Evolutionary conservation across 495 filamentous ascomycete genomes (phyloP).

Genomic region (Hypoxylon rickii): DNA sequence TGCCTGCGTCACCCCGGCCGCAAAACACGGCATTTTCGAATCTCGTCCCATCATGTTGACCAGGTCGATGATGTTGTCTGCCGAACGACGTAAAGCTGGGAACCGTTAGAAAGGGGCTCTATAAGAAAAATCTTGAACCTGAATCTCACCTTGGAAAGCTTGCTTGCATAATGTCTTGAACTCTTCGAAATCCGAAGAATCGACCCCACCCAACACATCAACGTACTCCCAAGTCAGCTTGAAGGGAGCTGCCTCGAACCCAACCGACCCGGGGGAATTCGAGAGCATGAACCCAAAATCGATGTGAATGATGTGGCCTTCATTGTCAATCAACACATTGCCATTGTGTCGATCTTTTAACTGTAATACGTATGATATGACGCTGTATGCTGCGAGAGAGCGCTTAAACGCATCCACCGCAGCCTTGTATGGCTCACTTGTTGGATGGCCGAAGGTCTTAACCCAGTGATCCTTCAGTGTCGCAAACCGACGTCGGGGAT

Average conservation of each 20-base stretch:
- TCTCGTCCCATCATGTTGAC: conserved; percentile 77
- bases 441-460: conserved; percentile 69
- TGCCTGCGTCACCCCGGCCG: conserved; percentile 64
- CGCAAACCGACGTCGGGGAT: conserved; percentile 68
- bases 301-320: conserved; percentile 80
- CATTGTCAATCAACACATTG: conserved; percentile 77
- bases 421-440: conserved; percentile 62
- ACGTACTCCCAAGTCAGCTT: conserved; percentile 80
- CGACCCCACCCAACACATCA: conserved; percentile 71
- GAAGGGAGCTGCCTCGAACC: conserved; percentile 79
- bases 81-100: conserved; percentile 66
- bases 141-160: conserved; percentile 66
- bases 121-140: neutral
- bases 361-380: conserved; percentile 76
- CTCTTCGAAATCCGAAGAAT: conserved; percentile 63
- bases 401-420: conserved; percentile 72
- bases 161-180: conserved; percentile 74
- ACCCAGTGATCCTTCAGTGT: conserved; percentile 76
- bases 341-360: conserved; percentile 83
- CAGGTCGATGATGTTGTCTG: conserved; percentile 72
- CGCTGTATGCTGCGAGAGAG: conserved; percentile 73
- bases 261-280: conserved; percentile 75
- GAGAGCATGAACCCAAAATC: conserved; percentile 85
- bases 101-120: conserved; percentile 4
- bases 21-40: conserved; percentile 77